phyloP scores from a whole-genome alignment of 805 yeast species.

The Sugiyamaella chiloensis region DNA sequence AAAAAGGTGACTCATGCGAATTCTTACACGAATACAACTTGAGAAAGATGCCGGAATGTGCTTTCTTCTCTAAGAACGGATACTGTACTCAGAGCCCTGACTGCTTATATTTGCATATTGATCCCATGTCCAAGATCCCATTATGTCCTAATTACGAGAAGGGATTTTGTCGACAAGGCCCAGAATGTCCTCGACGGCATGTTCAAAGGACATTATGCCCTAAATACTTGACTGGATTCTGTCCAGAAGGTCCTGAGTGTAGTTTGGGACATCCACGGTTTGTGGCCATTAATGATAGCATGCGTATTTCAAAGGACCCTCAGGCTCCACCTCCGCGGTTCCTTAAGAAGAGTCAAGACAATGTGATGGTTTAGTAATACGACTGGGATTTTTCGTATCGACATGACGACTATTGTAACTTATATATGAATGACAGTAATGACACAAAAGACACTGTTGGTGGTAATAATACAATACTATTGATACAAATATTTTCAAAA shows the following conservation, averaged over 20 bases:
- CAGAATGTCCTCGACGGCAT: constrained; percentile 78
- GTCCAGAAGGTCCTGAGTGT: constrained; percentile 84
- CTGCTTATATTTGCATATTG: constrained; percentile 88
- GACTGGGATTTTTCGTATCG: too few relatives aligned
- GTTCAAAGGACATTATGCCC: constrained; percentile 74
- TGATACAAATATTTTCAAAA: too few relatives aligned
- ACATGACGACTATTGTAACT: too few relatives aligned
- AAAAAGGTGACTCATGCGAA: constrained; percentile 95
- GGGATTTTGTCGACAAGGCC: constrained; percentile 94
- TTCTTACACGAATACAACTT: constrained; percentile 92
- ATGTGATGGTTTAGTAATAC: neutral
- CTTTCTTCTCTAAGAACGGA: constrained; percentile 69
- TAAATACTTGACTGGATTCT: constrained; percentile 80
- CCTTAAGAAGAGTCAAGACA: neutral
- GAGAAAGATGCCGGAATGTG: constrained; percentile 95
- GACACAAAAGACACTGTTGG: too few relatives aligned
- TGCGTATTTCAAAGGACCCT: constrained; percentile 5
- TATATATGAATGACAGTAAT: too few relatives aligned
- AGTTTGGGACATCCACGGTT: constrained; percentile 81
- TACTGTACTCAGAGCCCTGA: constrained; percentile 88
- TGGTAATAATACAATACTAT: too few relatives aligned
- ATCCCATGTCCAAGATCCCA: constrained; percentile 84
- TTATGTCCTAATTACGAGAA: constrained; percentile 77
- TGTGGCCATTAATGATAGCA: constrained; percentile 29
- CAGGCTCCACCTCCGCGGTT: constrained; percentile 4